These are phyloP conservation scores for Macadamia integrifolia DNA, from an alignment of 164 flowering plant species.

Conservation along the genomic window DNA sequence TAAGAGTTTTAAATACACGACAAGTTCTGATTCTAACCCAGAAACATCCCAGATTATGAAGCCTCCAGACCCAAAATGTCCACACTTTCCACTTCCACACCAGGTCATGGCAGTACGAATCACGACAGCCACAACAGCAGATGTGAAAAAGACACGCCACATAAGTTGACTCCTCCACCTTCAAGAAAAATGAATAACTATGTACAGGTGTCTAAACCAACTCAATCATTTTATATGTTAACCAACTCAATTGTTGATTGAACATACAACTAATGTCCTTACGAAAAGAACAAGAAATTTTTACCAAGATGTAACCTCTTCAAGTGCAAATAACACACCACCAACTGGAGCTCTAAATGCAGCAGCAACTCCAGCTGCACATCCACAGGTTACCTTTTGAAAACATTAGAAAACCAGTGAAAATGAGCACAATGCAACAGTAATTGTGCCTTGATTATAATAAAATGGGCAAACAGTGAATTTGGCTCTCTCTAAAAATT, in stretches of 20 bases:
- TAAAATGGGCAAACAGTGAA: not conserved
- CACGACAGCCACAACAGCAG: slow-evolving; percentile 96
- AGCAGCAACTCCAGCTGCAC: slow-evolving; percentile 99
- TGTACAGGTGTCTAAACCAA: not conserved
- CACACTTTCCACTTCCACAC: slow-evolving; percentile 94
- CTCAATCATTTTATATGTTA: too few relatives aligned
- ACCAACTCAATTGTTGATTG: too few relatives aligned
- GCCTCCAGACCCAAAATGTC: slow-evolving; percentile 98
- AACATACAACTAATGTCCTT: not conserved
- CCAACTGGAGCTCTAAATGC: slow-evolving; percentile 99
- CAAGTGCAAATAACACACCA: slow-evolving; percentile 95
- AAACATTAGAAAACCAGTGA: slow-evolving; percentile 28
- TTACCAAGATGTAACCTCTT: slow-evolving; percentile 99
- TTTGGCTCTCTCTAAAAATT: too few relatives aligned
- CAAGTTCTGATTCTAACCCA: slow-evolving; percentile 38
- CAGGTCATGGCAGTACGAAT: slow-evolving; percentile 95
- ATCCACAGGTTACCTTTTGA: slow-evolving; percentile 98
- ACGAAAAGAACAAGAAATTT: not conserved
- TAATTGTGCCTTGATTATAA: slow-evolving; percentile 5
- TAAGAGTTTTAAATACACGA: not conserved
- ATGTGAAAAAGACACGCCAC: slow-evolving; percentile 99
- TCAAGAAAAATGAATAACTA: slow-evolving; percentile 12
- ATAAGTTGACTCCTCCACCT: slow-evolving; percentile 99
- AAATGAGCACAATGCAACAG: slow-evolving; percentile 22
- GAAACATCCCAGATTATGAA: slow-evolving; percentile 97